Conservation (phyloP, 352 stramenopile genomes). For the Phytophthora kernoviae region DNA sequence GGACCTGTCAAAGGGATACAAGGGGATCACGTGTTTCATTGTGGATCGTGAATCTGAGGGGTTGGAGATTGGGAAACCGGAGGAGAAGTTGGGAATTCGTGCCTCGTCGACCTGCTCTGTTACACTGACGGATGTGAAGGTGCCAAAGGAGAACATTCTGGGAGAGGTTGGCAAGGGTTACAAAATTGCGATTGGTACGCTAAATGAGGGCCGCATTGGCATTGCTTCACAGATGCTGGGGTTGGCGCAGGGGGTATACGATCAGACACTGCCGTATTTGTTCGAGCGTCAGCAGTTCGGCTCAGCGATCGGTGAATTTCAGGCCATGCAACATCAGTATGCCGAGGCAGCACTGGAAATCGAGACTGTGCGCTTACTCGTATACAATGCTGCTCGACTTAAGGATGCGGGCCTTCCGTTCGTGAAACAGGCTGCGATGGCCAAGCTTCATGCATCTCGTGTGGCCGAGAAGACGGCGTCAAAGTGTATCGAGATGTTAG, state of each 20-base stretch:
- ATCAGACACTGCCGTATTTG: conserved; percentile 96
- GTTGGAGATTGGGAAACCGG: conserved; percentile 93
- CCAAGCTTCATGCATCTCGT: conserved; percentile 94
- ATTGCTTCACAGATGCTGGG: conserved; percentile 98
- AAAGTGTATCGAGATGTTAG: conserved; percentile 96
- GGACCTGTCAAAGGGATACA: conserved; percentile 93
- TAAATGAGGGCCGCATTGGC: conserved; percentile 96
- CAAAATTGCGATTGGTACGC: conserved; percentile 98
- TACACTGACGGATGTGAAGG: conserved; percentile 94
- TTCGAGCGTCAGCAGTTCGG: conserved; percentile 97
- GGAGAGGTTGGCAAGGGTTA: conserved; percentile 94
- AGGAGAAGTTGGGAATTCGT: conserved; percentile 97
- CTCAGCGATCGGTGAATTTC: conserved; percentile 93
- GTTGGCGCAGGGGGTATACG: conserved; percentile 95
- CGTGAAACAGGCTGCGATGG: conserved; percentile 97
- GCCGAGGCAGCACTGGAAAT: conserved; percentile 95
- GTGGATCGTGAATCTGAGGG: conserved; percentile 94
- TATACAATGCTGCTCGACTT: conserved; percentile 94
- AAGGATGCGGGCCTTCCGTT: conserved; percentile 96
- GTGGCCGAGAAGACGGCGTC: conserved; percentile 95
- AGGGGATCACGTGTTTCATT: conserved; percentile 98
- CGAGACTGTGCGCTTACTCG: conserved; percentile 91
- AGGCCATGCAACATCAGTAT: conserved; percentile 97
- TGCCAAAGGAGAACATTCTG: conserved; percentile 93
- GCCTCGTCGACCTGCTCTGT: conserved; percentile 96